Percentiles rank a stretch among this genome's conserved stretches.
Conservation (phyloP, 305 asterid species). For the Stenogyne calaminthoides region DNA sequence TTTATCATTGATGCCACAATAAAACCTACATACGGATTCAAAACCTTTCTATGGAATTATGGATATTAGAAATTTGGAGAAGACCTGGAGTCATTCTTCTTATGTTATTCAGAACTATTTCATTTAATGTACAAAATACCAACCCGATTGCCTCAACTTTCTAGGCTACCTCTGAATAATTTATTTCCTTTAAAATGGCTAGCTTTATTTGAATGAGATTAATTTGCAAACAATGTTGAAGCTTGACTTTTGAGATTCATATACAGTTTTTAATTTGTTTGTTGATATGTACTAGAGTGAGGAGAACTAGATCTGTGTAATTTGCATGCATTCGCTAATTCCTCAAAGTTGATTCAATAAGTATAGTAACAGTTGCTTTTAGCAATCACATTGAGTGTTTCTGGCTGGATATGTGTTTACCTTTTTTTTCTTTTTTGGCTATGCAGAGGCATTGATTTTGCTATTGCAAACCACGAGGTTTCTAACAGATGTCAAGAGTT, state of each 20-base stretch:
- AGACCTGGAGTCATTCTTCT: not conserved
- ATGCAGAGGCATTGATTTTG: conserved; percentile 84
- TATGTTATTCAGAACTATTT: not conserved
- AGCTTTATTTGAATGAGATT: conserved; percentile 15
- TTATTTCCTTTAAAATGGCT: not conserved
- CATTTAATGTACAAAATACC: not conserved
- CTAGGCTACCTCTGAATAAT: not conserved
- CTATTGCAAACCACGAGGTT: conserved; percentile 61
- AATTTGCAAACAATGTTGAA: not conserved
- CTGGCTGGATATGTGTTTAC: conserved; percentile 16
- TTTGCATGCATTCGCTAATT: conserved; percentile 9
- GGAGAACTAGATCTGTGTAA: not conserved
- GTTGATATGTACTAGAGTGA: not conserved
- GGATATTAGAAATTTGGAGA: not conserved
- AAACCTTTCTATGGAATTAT: not conserved
- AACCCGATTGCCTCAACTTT: not conserved
- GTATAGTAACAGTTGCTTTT: conserved; percentile 1
- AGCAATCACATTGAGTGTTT: conserved; percentile 9
- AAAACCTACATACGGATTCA: not conserved
- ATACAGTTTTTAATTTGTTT: not conserved
- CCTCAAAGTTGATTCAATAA: not conserved
- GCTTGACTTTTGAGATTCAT: not conserved
- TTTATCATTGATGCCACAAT: conserved; percentile 6
- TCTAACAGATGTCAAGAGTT: conserved; percentile 59
- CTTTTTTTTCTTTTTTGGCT: conserved; percentile 16